Base-by-base conservation (phyloP, 495 filamentous ascomycete genomes). In the Hypoxylon intermedium region DNA sequence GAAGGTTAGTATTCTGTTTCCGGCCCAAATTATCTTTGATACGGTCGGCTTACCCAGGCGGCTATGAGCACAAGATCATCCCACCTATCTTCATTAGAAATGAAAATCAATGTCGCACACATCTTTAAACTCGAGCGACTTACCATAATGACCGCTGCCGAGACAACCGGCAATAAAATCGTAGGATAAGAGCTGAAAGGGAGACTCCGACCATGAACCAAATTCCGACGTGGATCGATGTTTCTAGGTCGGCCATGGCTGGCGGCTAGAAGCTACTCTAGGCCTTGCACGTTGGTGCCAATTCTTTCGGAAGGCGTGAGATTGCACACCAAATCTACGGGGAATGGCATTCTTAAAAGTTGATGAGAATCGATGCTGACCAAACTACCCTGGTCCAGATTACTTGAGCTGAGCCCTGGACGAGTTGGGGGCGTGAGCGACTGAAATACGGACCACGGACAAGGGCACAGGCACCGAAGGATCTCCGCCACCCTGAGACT, bases 131-230 rank as follows among this genome's bases (percentile, higher is more conserved):
- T 34, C 12, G 0, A 6, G 9, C 7, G 9, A 31, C 26, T 43
- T 12, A 61, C 49, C 50, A 61, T 43, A 61, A 36, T 16, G 49
- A 20, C 15, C 42, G 41, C 34, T 30, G 44, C 6, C 49, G 42
- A 6, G 49, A 55, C 9, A 61, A 26, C 11, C 51, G 42, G 18
- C 49, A 61, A 13, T 55, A 61, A 12, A 52, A 23, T 16, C 50
- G 16, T 3, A 49, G 7, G 9, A 43, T 6, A n/a, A 61, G 51
- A 45, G 51, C 49, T 11, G 34, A 18, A 6, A 61, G 58, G 18
- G 49, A 54, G 11, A 47, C 38, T 13, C 40, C 42, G 2, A 51
- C 49, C 56, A 60, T 45, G 15, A 44, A 51, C 56, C 56, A 60
- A 15, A 53, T 43, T 11, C 53, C 53, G 3, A 57, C 13, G n/a